phyloP scores from a whole-genome alignment of 2,329 filamentous ascomycete genomes.

The Trichoderma sp. region DNA sequence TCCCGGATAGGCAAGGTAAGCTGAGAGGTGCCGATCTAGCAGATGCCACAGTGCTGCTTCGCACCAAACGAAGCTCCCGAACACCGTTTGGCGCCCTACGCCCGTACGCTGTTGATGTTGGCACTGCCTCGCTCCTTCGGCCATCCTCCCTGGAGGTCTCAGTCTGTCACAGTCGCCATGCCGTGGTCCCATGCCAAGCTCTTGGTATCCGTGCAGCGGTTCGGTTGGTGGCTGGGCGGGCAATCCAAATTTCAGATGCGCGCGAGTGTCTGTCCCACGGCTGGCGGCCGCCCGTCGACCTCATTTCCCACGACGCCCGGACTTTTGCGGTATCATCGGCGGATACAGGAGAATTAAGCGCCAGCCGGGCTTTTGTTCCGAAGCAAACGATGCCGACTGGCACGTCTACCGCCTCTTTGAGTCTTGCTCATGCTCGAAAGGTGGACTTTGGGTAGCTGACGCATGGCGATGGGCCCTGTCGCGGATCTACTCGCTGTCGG shows the following conservation, averaged over 20 bases:
- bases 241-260: constrained; percentile 16
- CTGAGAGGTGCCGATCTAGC: not conserved
- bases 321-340: not conserved
- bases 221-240: constrained; percentile 17
- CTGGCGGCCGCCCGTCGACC: constrained; percentile 9
- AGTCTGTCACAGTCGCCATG: constrained; percentile 11
- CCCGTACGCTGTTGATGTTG: not conserved
- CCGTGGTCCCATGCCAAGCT: constrained; percentile 7
- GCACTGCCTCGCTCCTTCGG: constrained; percentile 21
- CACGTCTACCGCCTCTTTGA: constrained; percentile 1
- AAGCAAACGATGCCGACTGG: not conserved
- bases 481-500: constrained; percentile 11
- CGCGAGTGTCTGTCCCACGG: not conserved
- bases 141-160: constrained; percentile 12
- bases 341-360: constrained; percentile 1
- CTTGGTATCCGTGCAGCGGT: constrained; percentile 11
- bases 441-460: not conserved
- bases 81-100: not conserved
- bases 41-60: not conserved
- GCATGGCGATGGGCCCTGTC: constrained; percentile 8
- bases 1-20: not conserved
- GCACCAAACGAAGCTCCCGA: not conserved
- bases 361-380: not conserved
- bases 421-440: not conserved
- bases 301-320: not conserved